These are phyloP conservation scores for Staphylotrichum tortipilum DNA, from an alignment of 495 filamentous ascomycete genomes.

Conservation along the genomic window DNA sequence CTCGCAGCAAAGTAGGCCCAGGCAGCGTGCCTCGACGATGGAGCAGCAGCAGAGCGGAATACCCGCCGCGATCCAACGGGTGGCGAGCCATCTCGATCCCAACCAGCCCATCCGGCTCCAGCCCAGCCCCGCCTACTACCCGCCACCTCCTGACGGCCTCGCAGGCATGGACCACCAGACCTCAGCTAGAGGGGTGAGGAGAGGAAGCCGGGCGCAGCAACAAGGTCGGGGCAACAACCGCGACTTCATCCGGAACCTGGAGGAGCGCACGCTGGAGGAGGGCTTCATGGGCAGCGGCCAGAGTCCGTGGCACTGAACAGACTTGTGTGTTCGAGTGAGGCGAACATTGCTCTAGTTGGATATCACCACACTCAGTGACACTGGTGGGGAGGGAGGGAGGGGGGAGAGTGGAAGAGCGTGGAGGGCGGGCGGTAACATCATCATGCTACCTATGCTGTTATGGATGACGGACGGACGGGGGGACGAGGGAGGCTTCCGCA, in stretches of 20 bases:
- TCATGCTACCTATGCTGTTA: not conserved
- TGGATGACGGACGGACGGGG: not conserved
- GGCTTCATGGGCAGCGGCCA: conserved; percentile 48
- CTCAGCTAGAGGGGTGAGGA: conserved; percentile 60
- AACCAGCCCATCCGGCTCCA: conserved; percentile 89
- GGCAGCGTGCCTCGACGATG: conserved; percentile 92
- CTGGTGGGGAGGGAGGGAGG: not conserved
- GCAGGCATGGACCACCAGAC: conserved; percentile 37
- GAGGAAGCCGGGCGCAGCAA: conserved; percentile 64
- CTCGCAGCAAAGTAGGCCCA: conserved; percentile 50
- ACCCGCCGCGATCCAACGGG: conserved; percentile 83
- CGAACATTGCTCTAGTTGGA: conserved; percentile 1
- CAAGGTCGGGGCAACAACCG: conserved; percentile 51
- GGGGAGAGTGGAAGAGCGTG: no score
- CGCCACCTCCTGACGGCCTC: conserved; percentile 82
- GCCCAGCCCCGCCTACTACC: conserved; percentile 95
- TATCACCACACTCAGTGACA: conserved; percentile 1
- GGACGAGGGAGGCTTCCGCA: not conserved
- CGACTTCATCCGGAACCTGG: conserved; percentile 87
- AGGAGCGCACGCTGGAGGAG: conserved; percentile 89
- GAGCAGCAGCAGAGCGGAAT: conserved; percentile 88
- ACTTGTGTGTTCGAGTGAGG: no score
- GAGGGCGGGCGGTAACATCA: not conserved
- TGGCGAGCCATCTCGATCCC: conserved; percentile 95
- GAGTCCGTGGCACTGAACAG: conserved; percentile 47